Percentiles rank a stretch among this genome's conserved stretches.
Evolutionary conservation across 257 asterid species (phyloP).

Genomic region (Gynochthodes officinalis): DNA sequence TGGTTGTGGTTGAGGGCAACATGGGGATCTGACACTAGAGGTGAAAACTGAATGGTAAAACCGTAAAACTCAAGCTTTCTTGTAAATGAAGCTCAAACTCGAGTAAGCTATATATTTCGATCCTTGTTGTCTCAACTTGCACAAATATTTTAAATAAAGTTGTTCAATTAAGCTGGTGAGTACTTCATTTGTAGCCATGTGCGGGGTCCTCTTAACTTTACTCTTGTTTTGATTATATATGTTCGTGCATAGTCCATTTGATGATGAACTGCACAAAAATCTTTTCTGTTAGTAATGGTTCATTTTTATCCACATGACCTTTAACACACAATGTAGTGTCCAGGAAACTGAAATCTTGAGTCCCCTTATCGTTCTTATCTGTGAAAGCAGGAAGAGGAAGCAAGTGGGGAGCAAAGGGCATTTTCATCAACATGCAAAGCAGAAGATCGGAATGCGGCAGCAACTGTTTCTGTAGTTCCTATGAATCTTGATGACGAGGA

Average conservation of each 20-base stretch:
- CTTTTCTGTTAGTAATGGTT: not conserved
- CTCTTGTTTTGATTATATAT: no score
- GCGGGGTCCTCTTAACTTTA: no score
- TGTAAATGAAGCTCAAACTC: no score
- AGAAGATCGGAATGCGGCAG: constrained; percentile 18
- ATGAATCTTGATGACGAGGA: constrained; percentile 17
- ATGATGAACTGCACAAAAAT: not conserved
- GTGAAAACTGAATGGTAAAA: no score
- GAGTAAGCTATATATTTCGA: no score
- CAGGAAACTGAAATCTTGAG: not conserved
- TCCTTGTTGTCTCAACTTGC: no score
- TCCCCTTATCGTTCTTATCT: not conserved
- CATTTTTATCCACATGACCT: not conserved
- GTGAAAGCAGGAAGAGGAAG: constrained; percentile 38
- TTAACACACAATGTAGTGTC: not conserved
- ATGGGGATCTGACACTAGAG: no score
- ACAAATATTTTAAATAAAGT: no score
- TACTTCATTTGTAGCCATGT: no score
- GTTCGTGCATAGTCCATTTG: not conserved
- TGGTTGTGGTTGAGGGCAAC: no score
- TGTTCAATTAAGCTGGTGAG: no score
- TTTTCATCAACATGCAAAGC: constrained; percentile 12
- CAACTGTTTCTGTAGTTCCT: not conserved
- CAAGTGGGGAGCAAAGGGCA: constrained; percentile 22
- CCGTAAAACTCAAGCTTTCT: no score